These are phyloP conservation scores for Ramalina intermedia DNA, from an alignment of 495 filamentous ascomycete species.

Conservation along the genomic window DNA sequence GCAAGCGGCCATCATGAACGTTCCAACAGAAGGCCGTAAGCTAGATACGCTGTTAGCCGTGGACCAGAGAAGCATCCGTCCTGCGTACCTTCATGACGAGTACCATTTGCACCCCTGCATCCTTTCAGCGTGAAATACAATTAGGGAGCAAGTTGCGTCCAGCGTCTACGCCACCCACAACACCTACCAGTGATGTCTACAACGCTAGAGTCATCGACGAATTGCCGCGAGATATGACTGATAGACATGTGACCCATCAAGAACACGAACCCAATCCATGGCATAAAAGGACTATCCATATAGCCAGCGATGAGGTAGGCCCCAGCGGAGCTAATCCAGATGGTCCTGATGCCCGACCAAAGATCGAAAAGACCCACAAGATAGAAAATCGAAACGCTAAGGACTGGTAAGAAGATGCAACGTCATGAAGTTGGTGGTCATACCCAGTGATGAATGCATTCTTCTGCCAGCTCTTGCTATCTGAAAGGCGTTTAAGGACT, in stretches of 20 bases:
- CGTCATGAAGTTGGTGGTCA: conserved; percentile 5
- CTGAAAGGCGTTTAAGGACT: conserved; percentile 80
- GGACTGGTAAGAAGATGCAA: not conserved
- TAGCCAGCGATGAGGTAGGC: conserved; percentile 75
- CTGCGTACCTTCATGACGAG: conserved; percentile 69
- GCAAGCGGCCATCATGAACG: conserved; percentile 73
- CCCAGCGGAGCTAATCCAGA: conserved; percentile 62
- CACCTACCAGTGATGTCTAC: conserved; percentile 70
- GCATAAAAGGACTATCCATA: conserved; percentile 87
- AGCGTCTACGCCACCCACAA: not conserved
- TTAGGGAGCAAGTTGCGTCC: not conserved
- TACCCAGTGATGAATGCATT: conserved; percentile 76
- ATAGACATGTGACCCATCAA: conserved; percentile 91
- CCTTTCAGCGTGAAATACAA: not conserved
- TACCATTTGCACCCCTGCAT: conserved; percentile 73
- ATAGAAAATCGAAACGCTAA: conserved; percentile 69
- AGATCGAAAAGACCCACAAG: conserved; percentile 89
- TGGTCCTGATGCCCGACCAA: conserved; percentile 70
- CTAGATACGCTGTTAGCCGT: conserved; percentile 10
- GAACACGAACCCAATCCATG: conserved; percentile 91
- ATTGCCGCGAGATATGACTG: conserved; percentile 73
- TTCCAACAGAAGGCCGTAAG: conserved; percentile 97
- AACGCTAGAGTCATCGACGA: conserved; percentile 41
- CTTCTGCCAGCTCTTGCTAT: conserved; percentile 70
- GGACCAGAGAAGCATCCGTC: not conserved